phyloP scores from a whole-genome alignment of 495 filamentous ascomycete genomes.

The Aspergillus sclerotiicarbonarius region DNA sequence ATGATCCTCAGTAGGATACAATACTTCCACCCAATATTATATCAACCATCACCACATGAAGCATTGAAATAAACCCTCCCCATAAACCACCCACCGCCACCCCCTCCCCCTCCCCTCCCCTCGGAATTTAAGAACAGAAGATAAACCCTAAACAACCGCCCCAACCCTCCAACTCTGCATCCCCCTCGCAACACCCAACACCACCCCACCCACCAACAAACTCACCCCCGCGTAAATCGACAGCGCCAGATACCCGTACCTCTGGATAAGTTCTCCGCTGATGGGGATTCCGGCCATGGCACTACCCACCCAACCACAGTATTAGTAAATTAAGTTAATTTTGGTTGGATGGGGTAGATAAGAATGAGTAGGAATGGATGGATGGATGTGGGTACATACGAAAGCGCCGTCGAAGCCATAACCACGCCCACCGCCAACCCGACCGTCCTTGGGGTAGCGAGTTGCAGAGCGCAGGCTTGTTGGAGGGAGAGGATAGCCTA shows the following conservation, averaged over 20 bases:
- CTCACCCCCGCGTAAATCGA: slow-evolving; percentile 35
- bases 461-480: slow-evolving; percentile 40
- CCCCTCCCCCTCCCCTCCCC: no score
- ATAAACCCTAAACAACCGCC: slow-evolving; percentile 30
- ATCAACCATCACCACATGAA: no score
- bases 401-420: slow-evolving; percentile 32
- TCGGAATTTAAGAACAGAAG: no score
- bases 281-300: slow-evolving; percentile 39
- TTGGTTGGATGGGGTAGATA: no score
- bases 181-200: slow-evolving; percentile 26
- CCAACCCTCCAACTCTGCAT: slow-evolving; percentile 19
- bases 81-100: no score
- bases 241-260: slow-evolving; percentile 36
- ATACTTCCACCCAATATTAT: no score
- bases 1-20: no score
- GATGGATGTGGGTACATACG: slow-evolving; percentile 24
- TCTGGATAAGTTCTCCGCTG: slow-evolving; percentile 30
- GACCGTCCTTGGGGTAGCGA: slow-evolving; percentile 28
- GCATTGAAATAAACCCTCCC: no score
- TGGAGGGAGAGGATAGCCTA: slow-evolving; percentile 43
- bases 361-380: no score
- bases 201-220: slow-evolving; percentile 27
- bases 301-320: slow-evolving; percentile 11
- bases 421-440: slow-evolving; percentile 36
- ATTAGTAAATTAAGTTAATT: slow-evolving; percentile 3